Evolutionary conservation across 352 stramenopile species (phyloP), one percentile per base, ranked within the genome.

Genomic region (Phytophthora quininea): DNA sequence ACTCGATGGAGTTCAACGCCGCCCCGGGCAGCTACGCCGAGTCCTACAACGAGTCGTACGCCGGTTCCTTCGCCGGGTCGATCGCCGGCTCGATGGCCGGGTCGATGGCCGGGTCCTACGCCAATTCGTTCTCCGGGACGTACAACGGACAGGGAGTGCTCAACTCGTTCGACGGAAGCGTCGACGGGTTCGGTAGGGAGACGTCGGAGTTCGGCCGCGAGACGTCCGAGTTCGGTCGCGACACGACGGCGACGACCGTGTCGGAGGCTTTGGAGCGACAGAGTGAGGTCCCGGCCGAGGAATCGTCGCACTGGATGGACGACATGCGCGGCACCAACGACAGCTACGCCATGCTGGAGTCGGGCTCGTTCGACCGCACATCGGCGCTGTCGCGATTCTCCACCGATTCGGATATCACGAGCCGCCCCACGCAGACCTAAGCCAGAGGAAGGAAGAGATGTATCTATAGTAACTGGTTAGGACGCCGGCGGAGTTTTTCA

Each of bases 281-380:
- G 48, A 71, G 56, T 29, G 52, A 79, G 59, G 55, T 64, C 37
- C 65, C 64, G 30, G 42, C 58, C 50, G 73, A 51, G 33, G 67
- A 79, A 11, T 56, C 76, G 30, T 83, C 72, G 29, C 83, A 93
- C 76, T 93, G 85, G 85, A 90, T 90, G 82, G 79, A 89, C 58
- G 78, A 88, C 19, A 91, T 91, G 80, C 85, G 85, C n/a, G 85
- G 84, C 67, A 93, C 85, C 0, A 86, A 86, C 64, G 85, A 93
- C 76, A 90, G 80, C 73, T 93, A 93, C 71, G 85, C 83, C 10
- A 93, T 93, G 85, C 74, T 93, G 58, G 83, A 92, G 69, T 86
- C 82, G 37, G 79, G 75, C n/a, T 86, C 83, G 33, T 93, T 84
- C 66, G 78, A 85, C 64, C 81, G 85, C 7, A 85, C 77, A 49